phyloP scores from a whole-genome alignment of 176 grass and related monocot species.

The Lolium multiflorum region DNA sequence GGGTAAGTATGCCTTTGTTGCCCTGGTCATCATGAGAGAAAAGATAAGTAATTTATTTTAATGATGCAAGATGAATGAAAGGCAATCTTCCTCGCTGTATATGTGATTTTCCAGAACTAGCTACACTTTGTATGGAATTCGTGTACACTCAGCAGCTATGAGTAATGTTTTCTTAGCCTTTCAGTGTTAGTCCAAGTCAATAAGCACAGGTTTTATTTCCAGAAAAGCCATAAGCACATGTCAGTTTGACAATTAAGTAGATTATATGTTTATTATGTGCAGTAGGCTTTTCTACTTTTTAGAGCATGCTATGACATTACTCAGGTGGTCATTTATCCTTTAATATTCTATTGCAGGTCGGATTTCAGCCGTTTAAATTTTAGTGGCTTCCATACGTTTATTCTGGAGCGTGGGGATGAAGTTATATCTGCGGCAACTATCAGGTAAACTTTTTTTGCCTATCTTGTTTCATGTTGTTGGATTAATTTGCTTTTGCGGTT shows the following conservation, averaged over 20 bases:
- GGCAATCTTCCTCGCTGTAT: constrained; percentile 18
- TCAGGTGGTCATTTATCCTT: constrained; percentile 25
- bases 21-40: constrained; percentile 27
- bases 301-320: background rate
- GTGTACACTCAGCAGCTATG: constrained; percentile 13
- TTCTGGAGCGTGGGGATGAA: constrained; percentile 91
- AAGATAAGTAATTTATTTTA: constrained; percentile 15
- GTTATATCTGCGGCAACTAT: constrained; percentile 89
- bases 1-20: constrained; percentile 64
- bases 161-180: constrained; percentile 6
- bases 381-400: constrained; percentile 87
- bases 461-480: constrained; percentile 5
- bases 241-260: constrained; percentile 22
- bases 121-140: constrained; percentile 2
- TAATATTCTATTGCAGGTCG: constrained; percentile 62
- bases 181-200: background rate
- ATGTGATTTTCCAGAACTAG: constrained; percentile 31
- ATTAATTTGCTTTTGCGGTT: constrained; percentile 3
- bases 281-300: constrained; percentile 12
- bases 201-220: constrained; percentile 17
- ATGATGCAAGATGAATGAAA: constrained; percentile 23
- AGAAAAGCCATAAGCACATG: background rate
- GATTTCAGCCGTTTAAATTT: constrained; percentile 93
- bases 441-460: constrained; percentile 54
- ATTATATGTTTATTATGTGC: constrained; percentile 11